Percentiles rank a stretch among this genome's conserved stretches.
These are phyloP conservation scores for Solanum gandarillasii DNA, from an alignment of 257 asterid genomes.

Conservation along the genomic window DNA sequence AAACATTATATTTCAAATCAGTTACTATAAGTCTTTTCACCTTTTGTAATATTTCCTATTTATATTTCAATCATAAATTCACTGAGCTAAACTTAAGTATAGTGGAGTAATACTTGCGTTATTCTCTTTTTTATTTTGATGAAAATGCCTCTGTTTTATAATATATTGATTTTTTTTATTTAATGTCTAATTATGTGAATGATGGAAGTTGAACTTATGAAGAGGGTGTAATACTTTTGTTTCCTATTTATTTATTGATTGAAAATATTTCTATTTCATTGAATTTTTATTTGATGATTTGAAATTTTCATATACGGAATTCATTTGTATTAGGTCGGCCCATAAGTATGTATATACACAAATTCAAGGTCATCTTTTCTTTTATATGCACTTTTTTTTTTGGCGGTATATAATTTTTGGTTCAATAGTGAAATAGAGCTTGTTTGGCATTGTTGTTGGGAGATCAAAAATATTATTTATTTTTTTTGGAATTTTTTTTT, in stretches of 20 bases:
- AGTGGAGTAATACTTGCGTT: background rate
- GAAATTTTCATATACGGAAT: background rate
- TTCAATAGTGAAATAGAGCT: background rate
- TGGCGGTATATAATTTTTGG: background rate
- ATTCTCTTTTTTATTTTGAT: background rate
- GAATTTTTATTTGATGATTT: too few relatives aligned
- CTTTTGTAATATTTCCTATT: background rate
- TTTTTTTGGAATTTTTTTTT: too few relatives aligned
- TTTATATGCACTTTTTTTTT: too few relatives aligned
- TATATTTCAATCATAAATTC: too few relatives aligned
- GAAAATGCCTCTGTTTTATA: too few relatives aligned
- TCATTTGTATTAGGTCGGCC: background rate
- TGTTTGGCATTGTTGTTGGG: too few relatives aligned
- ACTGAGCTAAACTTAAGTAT: background rate
- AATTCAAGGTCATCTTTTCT: background rate
- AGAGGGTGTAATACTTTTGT: background rate
- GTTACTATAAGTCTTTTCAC: background rate
- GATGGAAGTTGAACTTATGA: background rate
- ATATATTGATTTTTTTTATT: too few relatives aligned
- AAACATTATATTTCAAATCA: background rate
- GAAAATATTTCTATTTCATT: background rate
- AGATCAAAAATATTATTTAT: too few relatives aligned
- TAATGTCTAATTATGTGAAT: too few relatives aligned
- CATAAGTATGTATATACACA: background rate
- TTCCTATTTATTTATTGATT: background rate